Evolutionary conservation across 257 asterid species (phyloP).

Genomic region (Solanum lycopersicoides): DNA sequence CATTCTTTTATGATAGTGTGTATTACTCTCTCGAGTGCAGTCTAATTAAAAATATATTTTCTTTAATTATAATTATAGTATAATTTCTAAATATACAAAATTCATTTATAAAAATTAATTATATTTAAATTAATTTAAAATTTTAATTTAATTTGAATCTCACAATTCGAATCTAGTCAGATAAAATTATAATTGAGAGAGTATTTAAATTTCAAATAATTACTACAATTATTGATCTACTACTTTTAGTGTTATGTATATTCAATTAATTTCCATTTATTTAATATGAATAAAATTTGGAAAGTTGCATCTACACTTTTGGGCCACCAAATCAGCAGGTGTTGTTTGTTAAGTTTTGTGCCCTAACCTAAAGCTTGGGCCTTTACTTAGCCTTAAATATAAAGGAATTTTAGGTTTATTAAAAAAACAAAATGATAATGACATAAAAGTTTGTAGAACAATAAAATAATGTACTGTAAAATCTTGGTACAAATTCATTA

Average conservation of each 20-base stretch:
- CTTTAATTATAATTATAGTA: not conserved
- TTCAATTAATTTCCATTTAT: not conserved
- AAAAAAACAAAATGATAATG: not conserved
- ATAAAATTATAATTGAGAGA: not conserved
- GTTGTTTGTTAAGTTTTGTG: not conserved
- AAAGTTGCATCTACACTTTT: not conserved
- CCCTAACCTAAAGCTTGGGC: not conserved
- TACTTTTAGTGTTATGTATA: not conserved
- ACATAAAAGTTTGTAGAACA: not conserved
- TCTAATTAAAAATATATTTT: not conserved
- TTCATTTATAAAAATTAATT: not conserved
- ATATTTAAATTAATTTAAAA: not conserved
- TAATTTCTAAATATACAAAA: not conserved
- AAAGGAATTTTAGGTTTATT: not conserved
- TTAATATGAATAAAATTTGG: not conserved
- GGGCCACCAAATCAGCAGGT: not conserved
- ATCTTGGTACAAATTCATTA: not conserved
- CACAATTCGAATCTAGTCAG: not conserved
- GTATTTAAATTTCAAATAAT: not conserved
- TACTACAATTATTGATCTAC: not conserved
- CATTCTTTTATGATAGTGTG: not conserved
- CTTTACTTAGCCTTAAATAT: not conserved
- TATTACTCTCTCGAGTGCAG: too few species aligned
- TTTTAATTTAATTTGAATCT: not conserved
- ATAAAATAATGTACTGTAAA: not conserved